Evolutionary conservation across 768 basidiomycete species (phyloP).

Genomic region (Lentinula sp.): DNA sequence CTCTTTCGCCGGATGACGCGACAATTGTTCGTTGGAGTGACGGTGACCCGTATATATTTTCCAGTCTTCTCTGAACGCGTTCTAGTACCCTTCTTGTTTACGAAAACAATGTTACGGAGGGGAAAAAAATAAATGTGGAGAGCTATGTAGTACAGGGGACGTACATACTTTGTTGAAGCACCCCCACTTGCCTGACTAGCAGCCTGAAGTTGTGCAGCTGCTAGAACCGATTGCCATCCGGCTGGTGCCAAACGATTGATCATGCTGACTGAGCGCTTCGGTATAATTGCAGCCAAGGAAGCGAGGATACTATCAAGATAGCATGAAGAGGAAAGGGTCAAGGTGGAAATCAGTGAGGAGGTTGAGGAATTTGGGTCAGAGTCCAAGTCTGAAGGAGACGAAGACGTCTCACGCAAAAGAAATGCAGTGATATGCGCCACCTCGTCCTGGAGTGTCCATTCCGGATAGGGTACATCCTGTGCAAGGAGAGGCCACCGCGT

Average conservation of each 20-base stretch:
- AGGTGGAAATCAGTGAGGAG: constrained; percentile 23
- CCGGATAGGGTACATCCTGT: constrained; percentile 56
- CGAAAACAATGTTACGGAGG: neutral
- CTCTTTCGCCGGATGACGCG: neutral
- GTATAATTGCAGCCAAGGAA: constrained; percentile 49
- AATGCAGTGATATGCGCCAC: constrained; percentile 37
- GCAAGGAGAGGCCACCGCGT: constrained; percentile 71
- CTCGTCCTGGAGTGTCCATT: constrained; percentile 71
- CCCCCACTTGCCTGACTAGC: constrained; percentile 23
- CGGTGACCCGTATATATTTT: constrained; percentile 19
- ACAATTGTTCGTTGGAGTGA: neutral
- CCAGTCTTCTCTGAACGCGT: constrained; percentile 21
- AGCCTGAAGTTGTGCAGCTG: constrained; percentile 29
- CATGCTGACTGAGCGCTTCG: constrained; percentile 49
- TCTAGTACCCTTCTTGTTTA: constrained; percentile 13
- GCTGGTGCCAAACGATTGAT: constrained; percentile 60
- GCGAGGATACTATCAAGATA: constrained; percentile 49
- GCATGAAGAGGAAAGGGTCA: constrained; percentile 37
- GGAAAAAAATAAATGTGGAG: neutral
- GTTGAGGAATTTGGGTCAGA: constrained; percentile 10
- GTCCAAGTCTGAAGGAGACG: neutral
- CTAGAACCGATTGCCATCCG: constrained; percentile 59
- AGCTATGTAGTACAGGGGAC: neutral
- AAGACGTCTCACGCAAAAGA: neutral
- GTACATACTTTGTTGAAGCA: constrained; percentile 21